A percentile compares a stretch with the other conserved stretches of the same genome.
Conservation (phyloP, 192 early-diverging fungal genomes). For the Backusella psychrophila region DNA sequence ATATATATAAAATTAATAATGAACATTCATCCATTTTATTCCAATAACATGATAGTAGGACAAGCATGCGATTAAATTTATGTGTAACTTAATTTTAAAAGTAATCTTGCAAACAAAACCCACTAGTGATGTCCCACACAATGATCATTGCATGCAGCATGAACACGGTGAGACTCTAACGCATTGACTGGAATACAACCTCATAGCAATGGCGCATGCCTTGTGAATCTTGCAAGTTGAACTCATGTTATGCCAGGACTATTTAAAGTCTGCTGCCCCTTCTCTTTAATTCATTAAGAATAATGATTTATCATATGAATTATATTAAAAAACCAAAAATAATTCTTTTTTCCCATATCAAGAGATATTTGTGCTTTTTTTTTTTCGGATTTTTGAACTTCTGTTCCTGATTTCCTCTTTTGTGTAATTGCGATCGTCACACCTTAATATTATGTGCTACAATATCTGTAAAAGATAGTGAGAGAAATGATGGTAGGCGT, state of each 20-base stretch:
- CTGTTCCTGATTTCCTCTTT: background rate
- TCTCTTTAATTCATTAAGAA: background rate
- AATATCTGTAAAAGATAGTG: background rate
- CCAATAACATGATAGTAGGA: background rate
- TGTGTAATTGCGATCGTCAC: background rate
- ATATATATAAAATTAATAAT: background rate
- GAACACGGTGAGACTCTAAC: background rate
- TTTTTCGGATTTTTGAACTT: background rate
- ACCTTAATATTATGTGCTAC: background rate
- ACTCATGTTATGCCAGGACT: background rate
- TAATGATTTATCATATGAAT: background rate
- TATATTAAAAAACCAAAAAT: background rate
- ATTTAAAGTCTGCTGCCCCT: background rate
- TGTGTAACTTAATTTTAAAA: background rate
- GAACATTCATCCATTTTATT: background rate
- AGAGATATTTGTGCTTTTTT: background rate
- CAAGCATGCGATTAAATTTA: background rate
- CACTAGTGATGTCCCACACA: background rate
- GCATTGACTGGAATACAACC: background rate
- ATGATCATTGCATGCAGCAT: background rate
- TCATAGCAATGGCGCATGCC: background rate
- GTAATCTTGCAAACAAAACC: background rate
- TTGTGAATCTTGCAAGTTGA: background rate
- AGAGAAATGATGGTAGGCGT: background rate
- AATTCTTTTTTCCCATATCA: background rate